Evolutionary conservation across 208 protist genomes (phyloP).

Genomic region (Trypanosoma melophagium): DNA sequence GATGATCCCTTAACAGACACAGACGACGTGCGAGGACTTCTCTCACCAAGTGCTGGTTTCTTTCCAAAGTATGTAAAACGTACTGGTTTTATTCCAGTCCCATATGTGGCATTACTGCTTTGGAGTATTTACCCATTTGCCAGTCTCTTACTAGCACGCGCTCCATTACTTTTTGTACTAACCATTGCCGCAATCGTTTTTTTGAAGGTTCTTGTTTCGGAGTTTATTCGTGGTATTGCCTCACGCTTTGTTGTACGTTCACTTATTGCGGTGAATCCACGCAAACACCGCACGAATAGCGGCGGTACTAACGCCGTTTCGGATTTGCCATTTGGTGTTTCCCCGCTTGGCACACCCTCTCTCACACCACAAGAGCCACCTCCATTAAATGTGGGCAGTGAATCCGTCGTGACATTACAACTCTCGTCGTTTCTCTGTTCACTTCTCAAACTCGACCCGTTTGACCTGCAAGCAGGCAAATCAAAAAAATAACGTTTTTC

Average conservation of each 20-base stretch:
- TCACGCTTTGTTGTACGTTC: constrained; percentile 38
- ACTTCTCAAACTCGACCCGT: constrained; percentile 34
- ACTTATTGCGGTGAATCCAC: constrained; percentile 15
- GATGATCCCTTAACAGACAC: constrained; percentile 11
- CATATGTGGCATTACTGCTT: constrained; percentile 46
- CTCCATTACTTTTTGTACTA: constrained; percentile 31
- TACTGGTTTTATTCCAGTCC: constrained; percentile 39
- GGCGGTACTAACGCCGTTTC: background rate
- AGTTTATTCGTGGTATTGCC: constrained; percentile 27
- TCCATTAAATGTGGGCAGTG: background rate
- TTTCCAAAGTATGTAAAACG: constrained; percentile 45
- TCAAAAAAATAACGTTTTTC: constrained; percentile 5
- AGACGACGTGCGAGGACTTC: constrained; percentile 17
- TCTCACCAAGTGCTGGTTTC: constrained; percentile 41
- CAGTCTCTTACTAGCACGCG: constrained; percentile 21
- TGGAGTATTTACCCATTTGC: constrained; percentile 39
- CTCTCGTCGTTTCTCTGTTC: constrained; percentile 36
- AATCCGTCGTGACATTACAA: constrained; percentile 19
- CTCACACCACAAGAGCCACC: background rate
- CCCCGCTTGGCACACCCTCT: constrained; percentile 16
- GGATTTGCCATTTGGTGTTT: constrained; percentile 20
- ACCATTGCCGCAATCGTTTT: constrained; percentile 20
- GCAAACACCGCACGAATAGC: background rate
- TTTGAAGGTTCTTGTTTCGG: constrained; percentile 34
- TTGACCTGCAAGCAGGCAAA: constrained; percentile 42